Base-by-base conservation (phyloP, 768 basidiomycete species). In the Rhodotorula paludigena region DNA sequence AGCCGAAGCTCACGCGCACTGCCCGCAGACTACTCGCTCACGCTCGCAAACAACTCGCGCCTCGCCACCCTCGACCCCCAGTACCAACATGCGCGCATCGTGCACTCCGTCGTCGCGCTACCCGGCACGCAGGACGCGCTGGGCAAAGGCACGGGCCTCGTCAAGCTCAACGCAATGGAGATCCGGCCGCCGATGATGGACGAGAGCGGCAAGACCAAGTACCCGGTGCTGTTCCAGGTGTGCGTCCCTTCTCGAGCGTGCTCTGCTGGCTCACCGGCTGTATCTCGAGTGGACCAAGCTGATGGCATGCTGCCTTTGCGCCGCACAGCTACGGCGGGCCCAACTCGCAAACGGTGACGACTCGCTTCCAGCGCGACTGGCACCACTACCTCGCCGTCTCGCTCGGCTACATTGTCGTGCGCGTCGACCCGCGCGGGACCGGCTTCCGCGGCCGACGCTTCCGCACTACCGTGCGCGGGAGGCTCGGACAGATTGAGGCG, bases 161-260 rank as follows among this genome's bases (percentile, higher is more conserved):
- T 64, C 48, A 60, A 65, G 15, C 44, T 75, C 62, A 96, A 96
- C 77, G 89, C 89, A 62, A 83, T 89, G 75, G 93, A 97, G 80
- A 84, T 94, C 73, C 85, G 90, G 23, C 96, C 96, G 25, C 91
- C 92, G 8, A 83, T 84, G 65, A 89, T 98, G 86, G 96, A 99
- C 74, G 87, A 89, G 74, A 88, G 90, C 30, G 96, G 96, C n/a
- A 85, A 89, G 51, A 90, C 88, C 15, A 92, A 94, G 77, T 98
- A 99, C 76, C 90, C 96, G 2, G 92, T 97, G 30, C 81, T 99
- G 36, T 92, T 98, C 82, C 82, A 84, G 51, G 89, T 94, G 85
- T 93, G 77, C 30, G 75, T 73, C 57, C 15, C n/a, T n/a, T n/a
- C n/a, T n/a, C n/a, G n/a, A 38, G 45, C 12, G 10, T 35, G 4